Evolutionary conservation across 2,329 filamentous ascomycete genomes (phyloP).

Genomic region (Juglanconis oblonga): DNA sequence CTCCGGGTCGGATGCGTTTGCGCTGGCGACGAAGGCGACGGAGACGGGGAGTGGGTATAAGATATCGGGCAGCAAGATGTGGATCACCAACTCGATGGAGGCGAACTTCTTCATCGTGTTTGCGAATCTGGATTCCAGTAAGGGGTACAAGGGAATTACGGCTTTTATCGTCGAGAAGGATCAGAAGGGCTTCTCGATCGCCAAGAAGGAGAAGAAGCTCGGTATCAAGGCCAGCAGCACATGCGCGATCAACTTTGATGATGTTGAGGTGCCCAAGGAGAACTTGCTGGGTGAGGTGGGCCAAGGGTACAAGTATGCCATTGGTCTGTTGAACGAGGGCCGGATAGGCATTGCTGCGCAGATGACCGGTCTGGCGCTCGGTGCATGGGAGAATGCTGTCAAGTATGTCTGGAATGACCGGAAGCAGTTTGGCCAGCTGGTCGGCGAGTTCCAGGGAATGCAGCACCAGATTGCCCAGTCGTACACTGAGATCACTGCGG

Average conservation of each 20-base stretch:
- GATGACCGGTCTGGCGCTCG: conserved; percentile 95
- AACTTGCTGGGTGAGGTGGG: conserved; percentile 87
- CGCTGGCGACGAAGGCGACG: conserved; percentile 83
- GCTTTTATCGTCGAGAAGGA: conserved; percentile 94
- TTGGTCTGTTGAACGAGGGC: conserved; percentile 89
- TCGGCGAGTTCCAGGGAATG: conserved; percentile 99
- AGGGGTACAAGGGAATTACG: conserved; percentile 95
- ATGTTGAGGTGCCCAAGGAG: conserved; percentile 83
- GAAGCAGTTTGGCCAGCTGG: conserved; percentile 89
- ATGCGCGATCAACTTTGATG: conserved; percentile 96
- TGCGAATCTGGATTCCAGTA: conserved; percentile 86
- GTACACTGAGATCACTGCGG: conserved; percentile 89
- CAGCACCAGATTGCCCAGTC: conserved; percentile 97
- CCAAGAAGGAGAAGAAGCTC: conserved; percentile 99
- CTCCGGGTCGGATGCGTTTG: conserved; percentile 94
- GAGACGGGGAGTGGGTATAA: conserved; percentile 81
- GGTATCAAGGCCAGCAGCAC: conserved; percentile 95
- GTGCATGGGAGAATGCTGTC: conserved; percentile 92
- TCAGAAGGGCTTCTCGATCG: conserved; percentile 84
- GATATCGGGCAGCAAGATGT: conserved; percentile 96
- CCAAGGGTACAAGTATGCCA: conserved; percentile 97
- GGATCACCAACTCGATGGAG: conserved; percentile 98
- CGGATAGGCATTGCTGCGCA: conserved; percentile 97
- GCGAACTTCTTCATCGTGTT: conserved; percentile 96
- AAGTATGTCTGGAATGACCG: conserved; percentile 98